phyloP scores from a whole-genome alignment of 2,329 filamentous ascomycete species.

The Endoconidiophora polonica region DNA sequence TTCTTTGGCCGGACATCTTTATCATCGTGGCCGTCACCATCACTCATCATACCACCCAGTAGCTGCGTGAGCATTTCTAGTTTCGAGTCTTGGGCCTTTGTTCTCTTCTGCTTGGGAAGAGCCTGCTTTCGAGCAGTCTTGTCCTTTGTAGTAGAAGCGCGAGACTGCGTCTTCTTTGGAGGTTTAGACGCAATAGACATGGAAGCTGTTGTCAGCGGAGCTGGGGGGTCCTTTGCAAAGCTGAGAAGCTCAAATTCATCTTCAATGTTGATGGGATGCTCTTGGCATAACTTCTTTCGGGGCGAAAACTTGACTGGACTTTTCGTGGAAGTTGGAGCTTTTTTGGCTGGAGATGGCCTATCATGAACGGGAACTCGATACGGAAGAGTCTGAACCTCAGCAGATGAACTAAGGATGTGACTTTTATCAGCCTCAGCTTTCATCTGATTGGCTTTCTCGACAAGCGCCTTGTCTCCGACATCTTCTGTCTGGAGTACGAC shows the following conservation, averaged over 20 bases:
- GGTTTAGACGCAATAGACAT: not conserved
- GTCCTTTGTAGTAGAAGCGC: not conserved
- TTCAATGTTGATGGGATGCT: not conserved
- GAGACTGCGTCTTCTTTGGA: not conserved
- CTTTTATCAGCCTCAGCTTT: too few relatives aligned
- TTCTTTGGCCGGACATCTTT: not conserved
- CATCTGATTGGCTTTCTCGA: too few relatives aligned
- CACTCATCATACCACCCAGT: not conserved
- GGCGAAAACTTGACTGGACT: too few relatives aligned
- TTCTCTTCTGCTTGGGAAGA: not conserved
- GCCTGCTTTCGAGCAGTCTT: not conserved
- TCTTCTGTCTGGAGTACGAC: too few relatives aligned
- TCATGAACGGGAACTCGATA: too few relatives aligned
- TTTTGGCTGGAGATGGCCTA: too few relatives aligned
- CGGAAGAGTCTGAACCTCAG: too few relatives aligned
- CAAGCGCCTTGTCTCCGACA: too few relatives aligned
- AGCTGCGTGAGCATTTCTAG: not conserved
- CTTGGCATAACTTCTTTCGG: not conserved
- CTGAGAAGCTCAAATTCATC: not conserved
- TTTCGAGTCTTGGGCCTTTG: not conserved
- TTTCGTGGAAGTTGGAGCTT: too few relatives aligned
- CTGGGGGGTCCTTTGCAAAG: not conserved
- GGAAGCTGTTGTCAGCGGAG: not conserved
- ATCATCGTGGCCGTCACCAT: not conserved
- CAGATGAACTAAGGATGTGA: too few relatives aligned